A percentile compares a stretch with the other conserved stretches of the same genome.
phyloP scores from a whole-genome alignment of 768 basidiomycete genomes.

The Tylopilus sp. region DNA sequence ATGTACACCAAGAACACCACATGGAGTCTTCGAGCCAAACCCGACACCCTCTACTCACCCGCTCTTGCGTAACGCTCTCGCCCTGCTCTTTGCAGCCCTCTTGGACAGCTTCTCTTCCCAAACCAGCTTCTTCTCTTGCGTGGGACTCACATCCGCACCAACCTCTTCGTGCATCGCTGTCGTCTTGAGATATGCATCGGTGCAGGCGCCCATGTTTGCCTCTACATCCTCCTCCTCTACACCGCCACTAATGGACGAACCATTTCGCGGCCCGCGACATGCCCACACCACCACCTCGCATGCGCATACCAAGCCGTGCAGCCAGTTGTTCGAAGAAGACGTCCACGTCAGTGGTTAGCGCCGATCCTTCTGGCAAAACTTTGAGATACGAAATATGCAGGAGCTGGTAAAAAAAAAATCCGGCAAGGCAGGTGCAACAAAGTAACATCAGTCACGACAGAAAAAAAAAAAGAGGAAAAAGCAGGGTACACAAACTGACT shows the following conservation, averaged over 20 bases:
- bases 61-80: constrained; percentile 25
- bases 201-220: constrained; percentile 67
- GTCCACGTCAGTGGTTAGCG: constrained; percentile 57
- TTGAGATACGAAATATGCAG: constrained; percentile 69
- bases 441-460: neutral
- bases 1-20: neutral
- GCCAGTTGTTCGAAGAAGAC: constrained; percentile 73
- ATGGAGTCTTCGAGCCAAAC: too few relatives aligned
- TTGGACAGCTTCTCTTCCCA: constrained; percentile 39
- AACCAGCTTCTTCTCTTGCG: constrained; percentile 63
- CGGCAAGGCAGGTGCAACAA: neutral
- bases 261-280: constrained; percentile 67
- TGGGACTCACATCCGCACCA: constrained; percentile 60
- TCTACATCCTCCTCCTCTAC: constrained; percentile 39
- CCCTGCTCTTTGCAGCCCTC: constrained; percentile 33
- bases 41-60: constrained; percentile 3
- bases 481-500: constrained; percentile 27
- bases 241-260: constrained; percentile 71
- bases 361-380: constrained; percentile 51
- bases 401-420: constrained; percentile 40
- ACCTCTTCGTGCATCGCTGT: constrained; percentile 46
- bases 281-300: constrained; percentile 73
- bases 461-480: constrained; percentile 9
- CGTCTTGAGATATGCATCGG: constrained; percentile 49
- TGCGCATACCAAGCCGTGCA: constrained; percentile 74